phyloP scores from a whole-genome alignment of 1,284 basidiomycete genomes.

The Ustilago crameri region DNA sequence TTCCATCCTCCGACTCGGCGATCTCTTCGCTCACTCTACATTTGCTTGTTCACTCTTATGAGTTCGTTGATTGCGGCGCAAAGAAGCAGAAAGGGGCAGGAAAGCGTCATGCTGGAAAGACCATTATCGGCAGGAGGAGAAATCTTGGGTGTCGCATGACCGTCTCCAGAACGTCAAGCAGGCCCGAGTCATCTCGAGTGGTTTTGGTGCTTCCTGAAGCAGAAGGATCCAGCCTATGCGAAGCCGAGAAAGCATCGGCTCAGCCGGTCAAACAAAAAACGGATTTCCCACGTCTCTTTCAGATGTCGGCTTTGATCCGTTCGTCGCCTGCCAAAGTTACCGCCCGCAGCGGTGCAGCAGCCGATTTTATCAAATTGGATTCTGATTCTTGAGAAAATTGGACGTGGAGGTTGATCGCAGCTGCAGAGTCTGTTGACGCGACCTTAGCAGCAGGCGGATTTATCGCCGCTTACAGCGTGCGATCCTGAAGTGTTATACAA shows the following conservation, averaged over 20 bases:
- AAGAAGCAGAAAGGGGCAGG: no score
- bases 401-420: slow-evolving; percentile 8
- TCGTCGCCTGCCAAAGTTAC: slow-evolving; percentile 3
- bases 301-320: slow-evolving; percentile 9
- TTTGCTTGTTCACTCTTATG: no score
- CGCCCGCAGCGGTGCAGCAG: not conserved
- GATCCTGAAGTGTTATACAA: slow-evolving; percentile 2
- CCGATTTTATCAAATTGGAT: not conserved
- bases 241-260: slow-evolving; percentile 7
- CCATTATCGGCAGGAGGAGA: not conserved
- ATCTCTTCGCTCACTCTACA: no score
- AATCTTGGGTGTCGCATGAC: slow-evolving; percentile 3
- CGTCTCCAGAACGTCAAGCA: not conserved
- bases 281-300: not conserved
- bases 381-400: not conserved
- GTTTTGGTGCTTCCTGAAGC: no score
- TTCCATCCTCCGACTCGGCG: no score
- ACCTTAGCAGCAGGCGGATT: slow-evolving; percentile 27
- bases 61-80: no score
- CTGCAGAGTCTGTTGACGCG: slow-evolving; percentile 2
- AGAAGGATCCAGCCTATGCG: slow-evolving; percentile 8
- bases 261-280: slow-evolving; percentile 6
- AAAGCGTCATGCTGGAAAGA: no score
- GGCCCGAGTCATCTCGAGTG: no score
- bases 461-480: slow-evolving; percentile 34